Evolutionary conservation across 805 yeast species (phyloP).

Genomic region (Ogataea paraovalis): DNA sequence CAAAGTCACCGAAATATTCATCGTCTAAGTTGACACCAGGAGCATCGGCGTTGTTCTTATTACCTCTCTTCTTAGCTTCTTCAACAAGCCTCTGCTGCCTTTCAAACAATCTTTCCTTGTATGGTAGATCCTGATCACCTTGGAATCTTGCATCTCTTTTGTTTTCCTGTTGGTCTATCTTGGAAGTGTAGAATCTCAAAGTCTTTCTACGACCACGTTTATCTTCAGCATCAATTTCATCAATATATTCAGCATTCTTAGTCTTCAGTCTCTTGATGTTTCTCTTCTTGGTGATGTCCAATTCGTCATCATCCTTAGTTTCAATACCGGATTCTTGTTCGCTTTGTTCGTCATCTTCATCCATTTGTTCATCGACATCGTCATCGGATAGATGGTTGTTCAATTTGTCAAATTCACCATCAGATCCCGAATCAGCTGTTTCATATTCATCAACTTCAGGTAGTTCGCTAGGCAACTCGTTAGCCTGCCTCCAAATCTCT

Average conservation of each 20-base stretch:
- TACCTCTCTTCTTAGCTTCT: conserved; percentile 86
- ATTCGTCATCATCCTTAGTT: conserved; percentile 39
- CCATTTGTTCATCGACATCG: conserved; percentile 14
- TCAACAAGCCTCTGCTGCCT: conserved; percentile 83
- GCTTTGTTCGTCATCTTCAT: conserved; percentile 12
- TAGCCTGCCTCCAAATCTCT: conserved; percentile 88
- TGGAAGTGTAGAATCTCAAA: conserved; percentile 92
- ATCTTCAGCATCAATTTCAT: conserved; percentile 82
- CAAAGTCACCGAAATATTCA: conserved; percentile 46
- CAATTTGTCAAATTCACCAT: conserved; percentile 19
- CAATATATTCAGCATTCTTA: conserved; percentile 60
- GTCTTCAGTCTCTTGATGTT: conserved; percentile 37
- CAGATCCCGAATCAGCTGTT: conserved; percentile 22
- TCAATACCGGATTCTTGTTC: conserved; percentile 22
- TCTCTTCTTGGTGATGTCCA: conserved; percentile 53
- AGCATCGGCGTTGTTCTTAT: conserved; percentile 37
- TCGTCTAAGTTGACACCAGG: conserved; percentile 54
- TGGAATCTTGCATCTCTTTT: conserved; percentile 55
- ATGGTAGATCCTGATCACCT: conserved; percentile 91
- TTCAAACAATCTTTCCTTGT: conserved; percentile 84
- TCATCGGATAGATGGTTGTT: conserved; percentile 20
- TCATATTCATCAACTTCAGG: conserved; percentile 17
- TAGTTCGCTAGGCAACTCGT: conserved; percentile 39
- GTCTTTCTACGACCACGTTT: conserved; percentile 76
- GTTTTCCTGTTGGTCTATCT: conserved; percentile 79